These are phyloP conservation scores for Larix kaempferi DNA, from an alignment of 75 land plant genomes.

Conservation along the genomic window DNA sequence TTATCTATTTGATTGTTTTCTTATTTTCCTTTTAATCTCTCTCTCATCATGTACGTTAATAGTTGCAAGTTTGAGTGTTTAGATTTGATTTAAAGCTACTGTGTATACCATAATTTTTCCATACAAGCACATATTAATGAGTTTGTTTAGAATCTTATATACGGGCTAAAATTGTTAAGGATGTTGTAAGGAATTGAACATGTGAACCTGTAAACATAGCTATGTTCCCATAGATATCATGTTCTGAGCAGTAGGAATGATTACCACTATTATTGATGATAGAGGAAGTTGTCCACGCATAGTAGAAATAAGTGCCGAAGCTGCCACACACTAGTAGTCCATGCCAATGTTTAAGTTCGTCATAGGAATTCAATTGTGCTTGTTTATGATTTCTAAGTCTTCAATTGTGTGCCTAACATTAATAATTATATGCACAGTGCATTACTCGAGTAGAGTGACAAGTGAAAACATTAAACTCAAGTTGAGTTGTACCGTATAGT, in stretches of 20 bases:
- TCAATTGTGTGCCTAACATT: no score
- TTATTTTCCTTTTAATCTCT: constrained; percentile 72
- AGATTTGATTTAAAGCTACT: no score
- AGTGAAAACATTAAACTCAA: no score
- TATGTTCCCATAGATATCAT: constrained; percentile 27
- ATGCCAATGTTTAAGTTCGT: constrained; percentile 89
- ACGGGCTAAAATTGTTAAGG: no score
- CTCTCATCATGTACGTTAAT: no score
- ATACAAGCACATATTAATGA: no score
- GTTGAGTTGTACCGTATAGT: neutral
- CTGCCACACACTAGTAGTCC: constrained; percentile 76
- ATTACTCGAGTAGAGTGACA: no score
- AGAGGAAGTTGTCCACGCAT: constrained; percentile 40
- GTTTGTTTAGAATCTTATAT: no score
- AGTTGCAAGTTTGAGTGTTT: no score
- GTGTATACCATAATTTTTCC: no score
- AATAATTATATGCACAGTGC: no score
- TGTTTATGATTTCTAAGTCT: neutral
- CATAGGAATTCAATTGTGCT: neutral
- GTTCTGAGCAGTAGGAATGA: constrained; percentile 15
- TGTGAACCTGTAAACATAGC: constrained; percentile 32
- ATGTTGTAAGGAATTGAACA: no score
- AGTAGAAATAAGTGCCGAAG: constrained; percentile 26
- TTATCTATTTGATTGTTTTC: constrained; percentile 81
- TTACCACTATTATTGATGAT: constrained; percentile 25